Evolutionary conservation across 2,329 filamentous ascomycete species (phyloP).

Genomic region (Alternaria triticimaculans): DNA sequence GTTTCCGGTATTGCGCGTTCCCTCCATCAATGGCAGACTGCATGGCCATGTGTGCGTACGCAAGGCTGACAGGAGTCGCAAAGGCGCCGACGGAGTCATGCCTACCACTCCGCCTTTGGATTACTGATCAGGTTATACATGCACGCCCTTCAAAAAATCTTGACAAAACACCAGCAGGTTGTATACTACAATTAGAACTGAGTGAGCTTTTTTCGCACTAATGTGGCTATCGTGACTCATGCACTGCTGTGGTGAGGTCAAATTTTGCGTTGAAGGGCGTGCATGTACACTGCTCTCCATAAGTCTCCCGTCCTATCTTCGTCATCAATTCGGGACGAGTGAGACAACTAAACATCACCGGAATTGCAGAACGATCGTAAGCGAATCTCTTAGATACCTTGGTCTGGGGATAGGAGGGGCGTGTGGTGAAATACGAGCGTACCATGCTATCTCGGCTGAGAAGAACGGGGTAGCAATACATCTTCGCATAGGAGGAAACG

Average conservation of each 20-base stretch:
- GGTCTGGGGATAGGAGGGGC: too few relatives aligned
- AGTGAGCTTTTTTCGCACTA: rapidly evolving
- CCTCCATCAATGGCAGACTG: background rate
- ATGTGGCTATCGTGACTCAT: background rate
- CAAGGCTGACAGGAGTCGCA: background rate
- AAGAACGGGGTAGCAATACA: too few relatives aligned
- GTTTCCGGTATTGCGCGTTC: background rate
- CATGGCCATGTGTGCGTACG: background rate
- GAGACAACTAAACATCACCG: too few relatives aligned
- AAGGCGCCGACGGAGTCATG: too few relatives aligned
- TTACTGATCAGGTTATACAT: background rate
- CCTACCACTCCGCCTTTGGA: background rate
- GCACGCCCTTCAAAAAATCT: background rate
- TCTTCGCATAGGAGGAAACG: too few relatives aligned
- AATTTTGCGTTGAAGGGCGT: background rate
- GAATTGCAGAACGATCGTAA: too few relatives aligned
- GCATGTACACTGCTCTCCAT: background rate
- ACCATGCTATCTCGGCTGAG: too few relatives aligned
- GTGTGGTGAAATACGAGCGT: too few relatives aligned
- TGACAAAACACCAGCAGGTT: too few relatives aligned
- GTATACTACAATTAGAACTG: background rate
- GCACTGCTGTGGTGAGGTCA: background rate
- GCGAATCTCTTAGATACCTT: too few relatives aligned
- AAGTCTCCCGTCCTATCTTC: background rate
- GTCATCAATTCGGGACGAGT: rapidly evolving